Conservation (phyloP, 176 grass and related monocot species). For the Chrysopogon serrulatus region DNA sequence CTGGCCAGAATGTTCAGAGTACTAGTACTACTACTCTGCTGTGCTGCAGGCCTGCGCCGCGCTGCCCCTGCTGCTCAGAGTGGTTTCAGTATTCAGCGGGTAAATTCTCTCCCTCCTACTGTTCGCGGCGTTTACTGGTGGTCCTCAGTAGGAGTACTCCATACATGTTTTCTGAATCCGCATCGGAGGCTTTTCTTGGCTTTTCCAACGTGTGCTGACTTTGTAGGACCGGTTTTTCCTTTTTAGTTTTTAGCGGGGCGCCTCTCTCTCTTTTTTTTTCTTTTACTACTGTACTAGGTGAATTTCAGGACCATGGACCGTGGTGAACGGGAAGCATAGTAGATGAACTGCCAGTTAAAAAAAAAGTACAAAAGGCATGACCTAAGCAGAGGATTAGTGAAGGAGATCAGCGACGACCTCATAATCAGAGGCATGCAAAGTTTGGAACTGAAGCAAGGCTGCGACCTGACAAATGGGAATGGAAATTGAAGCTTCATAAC, state of each 20-base stretch:
- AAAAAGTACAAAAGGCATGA: not conserved
- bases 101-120: conserved; percentile 28
- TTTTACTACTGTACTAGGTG: too few species aligned
- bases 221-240: not conserved
- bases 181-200: not conserved
- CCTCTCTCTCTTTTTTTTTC: too few species aligned
- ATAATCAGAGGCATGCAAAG: not conserved
- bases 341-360: not conserved
- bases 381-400: not conserved
- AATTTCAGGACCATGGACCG: not conserved
- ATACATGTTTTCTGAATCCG: conserved; percentile 10
- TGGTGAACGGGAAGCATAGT: not conserved
- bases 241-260: not conserved
- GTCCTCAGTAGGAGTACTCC: too few species aligned
- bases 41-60: not conserved
- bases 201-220: not conserved
- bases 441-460: not conserved
- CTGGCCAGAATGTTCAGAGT: conserved; percentile 20
- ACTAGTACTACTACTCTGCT: not conserved
- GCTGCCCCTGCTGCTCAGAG: not conserved
- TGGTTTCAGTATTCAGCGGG: conserved; percentile 10
- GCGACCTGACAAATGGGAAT: not conserved
- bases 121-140: not conserved
- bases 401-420: not conserved
- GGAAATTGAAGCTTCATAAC: not conserved